Evolutionary conservation across 176 grass and related monocot species (phyloP), one percentile per base, ranked within the genome.

Genomic region (Coix lacrymajobi): DNA sequence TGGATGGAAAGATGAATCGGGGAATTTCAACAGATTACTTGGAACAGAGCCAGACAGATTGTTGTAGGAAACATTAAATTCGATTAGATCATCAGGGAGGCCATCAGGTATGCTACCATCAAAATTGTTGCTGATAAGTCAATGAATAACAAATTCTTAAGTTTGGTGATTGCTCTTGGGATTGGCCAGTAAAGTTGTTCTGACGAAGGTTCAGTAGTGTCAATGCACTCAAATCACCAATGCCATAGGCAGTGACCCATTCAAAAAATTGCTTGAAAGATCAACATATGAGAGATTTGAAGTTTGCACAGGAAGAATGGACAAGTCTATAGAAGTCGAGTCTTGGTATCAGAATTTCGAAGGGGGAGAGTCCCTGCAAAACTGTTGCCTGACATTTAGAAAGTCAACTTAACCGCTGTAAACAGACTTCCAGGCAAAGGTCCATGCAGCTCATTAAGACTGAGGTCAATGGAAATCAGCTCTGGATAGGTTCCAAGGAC

Each of bases 1-100:
- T 76, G 96, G 96, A 84, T 91, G 96, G 76, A 98, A 98, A 62
- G 92, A 94, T 76, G 96, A 95, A 69, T 95, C 90, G 56, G 92
- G 88, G 36, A 98, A 98, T 85, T 91, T 98, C 69, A 87, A 62
- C 60, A 98, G 84, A 81, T 88, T 98, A 58, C 76, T 77, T 3
- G 96, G 92, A 75, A 98, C 88, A 52, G 79, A 79, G 26, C 96
- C 96, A 76, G 96, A 95, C 39, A 98, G 86, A 40, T 79, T 80
- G 58, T 98, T 98, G 60, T 87, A 90, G 45, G 96, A 98, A 64
- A 92, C 88, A 86, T 93, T 95, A 49, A 98, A 98, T 33, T 63
- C 61, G 5, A 89, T 37, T 45, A 98, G 87, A 31, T 66, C 74
- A 13, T 98, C 87, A 14, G 96, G 92, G 43, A 98, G 87, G 41